Evolutionary conservation across 108 stramenopile species (phyloP), one percentile per base, ranked within the genome.

Genomic region (Licmophora abbreviata): DNA sequence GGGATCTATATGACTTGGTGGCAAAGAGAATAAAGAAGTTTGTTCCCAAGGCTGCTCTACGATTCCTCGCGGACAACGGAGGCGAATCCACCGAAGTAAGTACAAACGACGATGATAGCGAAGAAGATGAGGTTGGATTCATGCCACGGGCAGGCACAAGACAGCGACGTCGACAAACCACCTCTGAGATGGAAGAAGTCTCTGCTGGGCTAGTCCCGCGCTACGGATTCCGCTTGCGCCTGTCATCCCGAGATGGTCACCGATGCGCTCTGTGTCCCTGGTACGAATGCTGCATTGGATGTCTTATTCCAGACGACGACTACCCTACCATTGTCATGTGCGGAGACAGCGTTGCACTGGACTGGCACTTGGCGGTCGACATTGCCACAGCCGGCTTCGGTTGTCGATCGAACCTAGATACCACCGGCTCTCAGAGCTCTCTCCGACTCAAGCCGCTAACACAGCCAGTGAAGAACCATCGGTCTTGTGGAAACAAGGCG

Each of bases 291-390:
- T 93, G 88, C 57, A 66, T 85, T 44, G 92, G 92, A 22, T 93
- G 92, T 66, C 49, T 81, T 22, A 65, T 93, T 45, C 83, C 83
- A 23, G 88, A 87, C 51, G 80, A 93, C 58, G 74, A 83, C 46
- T 63, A 55, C 28, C 69, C 76, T 14, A 75, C 76, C 29, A 81
- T 80, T 59, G 79, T 85, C 5, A 71, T 70, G 60, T 78, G 80
- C 41, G 88, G 92, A 6, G 92, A 93, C 52, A 90, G 81, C 43
- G 56, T 93, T 23, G 71, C 70, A 15, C 77, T 88, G 18, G 92
- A 93, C 64, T 93, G 85, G 85, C 92, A 93, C 56, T 64, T 93
- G 40, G 80, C 82, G 7, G 84, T 87, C 23, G 83, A 91, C 58
- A 49, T 91, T 25, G 82, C 78, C 7, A 68, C 75, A 22, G 61